Evolutionary conservation across 306 rosid genomes (phyloP).

Genomic region (Vicia villosa): DNA sequence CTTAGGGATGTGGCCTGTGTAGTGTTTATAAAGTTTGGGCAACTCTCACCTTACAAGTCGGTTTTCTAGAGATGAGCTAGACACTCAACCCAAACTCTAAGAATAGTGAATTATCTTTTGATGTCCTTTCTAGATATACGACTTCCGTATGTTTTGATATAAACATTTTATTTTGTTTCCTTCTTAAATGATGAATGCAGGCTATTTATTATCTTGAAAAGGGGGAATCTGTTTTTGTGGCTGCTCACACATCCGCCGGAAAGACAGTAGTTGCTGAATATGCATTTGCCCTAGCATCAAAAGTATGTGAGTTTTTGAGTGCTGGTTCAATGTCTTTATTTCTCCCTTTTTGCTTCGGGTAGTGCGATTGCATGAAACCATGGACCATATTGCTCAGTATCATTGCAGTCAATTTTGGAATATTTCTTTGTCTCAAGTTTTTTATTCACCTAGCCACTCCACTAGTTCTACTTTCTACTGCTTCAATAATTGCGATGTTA

Average conservation of each 20-base stretch:
- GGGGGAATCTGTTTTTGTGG: conserved; percentile 95
- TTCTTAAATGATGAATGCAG: conserved; percentile 48
- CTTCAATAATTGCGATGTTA: background rate
- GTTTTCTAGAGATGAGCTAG: too few species aligned
- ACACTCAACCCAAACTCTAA: too few species aligned
- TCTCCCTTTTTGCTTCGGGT: conserved; percentile 27
- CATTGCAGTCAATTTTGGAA: background rate
- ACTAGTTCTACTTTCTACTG: background rate
- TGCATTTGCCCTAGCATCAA: conserved; percentile 94
- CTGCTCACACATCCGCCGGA: conserved; percentile 99
- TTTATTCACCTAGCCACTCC: background rate
- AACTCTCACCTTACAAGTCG: too few species aligned
- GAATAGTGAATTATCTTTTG: conserved; percentile 15
- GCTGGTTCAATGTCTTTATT: conserved; percentile 18
- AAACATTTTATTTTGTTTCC: conserved; percentile 21
- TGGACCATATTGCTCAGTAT: conserved; percentile 16
- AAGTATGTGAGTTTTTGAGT: conserved; percentile 49
- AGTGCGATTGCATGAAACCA: conserved; percentile 35
- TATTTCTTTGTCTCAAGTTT: background rate
- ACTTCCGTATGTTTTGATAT: conserved; percentile 24
- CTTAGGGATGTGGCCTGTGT: too few species aligned
- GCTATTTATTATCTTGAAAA: conserved; percentile 96
- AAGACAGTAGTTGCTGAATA: conserved; percentile 99
- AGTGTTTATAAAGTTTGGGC: too few species aligned
- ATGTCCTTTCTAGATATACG: conserved; percentile 29